Percentiles rank a stretch among this genome's conserved stretches.
phyloP scores from a whole-genome alignment of 306 rosid genomes.

The Trichosanthes cucumerina region DNA sequence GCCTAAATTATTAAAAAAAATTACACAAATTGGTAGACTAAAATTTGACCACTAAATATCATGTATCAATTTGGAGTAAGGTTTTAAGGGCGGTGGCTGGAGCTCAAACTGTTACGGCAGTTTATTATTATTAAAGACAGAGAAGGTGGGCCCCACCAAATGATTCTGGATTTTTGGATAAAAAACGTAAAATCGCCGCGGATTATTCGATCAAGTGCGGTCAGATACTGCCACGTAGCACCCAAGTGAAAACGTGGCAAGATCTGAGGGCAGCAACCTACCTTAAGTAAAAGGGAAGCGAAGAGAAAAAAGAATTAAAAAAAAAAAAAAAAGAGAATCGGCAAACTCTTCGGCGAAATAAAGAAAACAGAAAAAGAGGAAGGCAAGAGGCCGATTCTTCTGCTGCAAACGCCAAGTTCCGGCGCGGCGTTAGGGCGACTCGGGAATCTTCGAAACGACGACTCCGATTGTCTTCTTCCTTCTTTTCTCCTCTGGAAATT shows the following conservation, averaged over 20 bases:
- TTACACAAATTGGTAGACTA: background rate
- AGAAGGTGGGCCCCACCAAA: background rate
- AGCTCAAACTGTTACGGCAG: too few relatives aligned
- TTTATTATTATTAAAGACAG: background rate
- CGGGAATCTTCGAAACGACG: background rate
- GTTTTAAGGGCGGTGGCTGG: too few relatives aligned
- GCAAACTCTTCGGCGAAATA: too few relatives aligned
- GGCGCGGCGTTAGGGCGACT: conserved; percentile 2
- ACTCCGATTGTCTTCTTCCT: background rate
- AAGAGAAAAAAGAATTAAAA: background rate
- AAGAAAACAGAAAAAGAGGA: background rate
- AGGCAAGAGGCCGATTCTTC: background rate
- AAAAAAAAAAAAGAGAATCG: too few relatives aligned
- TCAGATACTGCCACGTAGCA: background rate
- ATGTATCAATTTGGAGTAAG: too few relatives aligned
- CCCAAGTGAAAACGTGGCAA: background rate
- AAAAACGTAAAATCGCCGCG: background rate
- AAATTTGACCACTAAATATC: background rate
- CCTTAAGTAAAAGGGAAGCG: background rate
- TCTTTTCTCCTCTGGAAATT: background rate
- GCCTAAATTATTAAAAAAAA: too few relatives aligned
- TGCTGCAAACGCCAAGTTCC: background rate
- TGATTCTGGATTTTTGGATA: background rate
- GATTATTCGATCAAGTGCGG: background rate
- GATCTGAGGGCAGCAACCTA: background rate